phyloP scores from a whole-genome alignment of 495 filamentous ascomycete genomes.

The Neurospora sp. region DNA sequence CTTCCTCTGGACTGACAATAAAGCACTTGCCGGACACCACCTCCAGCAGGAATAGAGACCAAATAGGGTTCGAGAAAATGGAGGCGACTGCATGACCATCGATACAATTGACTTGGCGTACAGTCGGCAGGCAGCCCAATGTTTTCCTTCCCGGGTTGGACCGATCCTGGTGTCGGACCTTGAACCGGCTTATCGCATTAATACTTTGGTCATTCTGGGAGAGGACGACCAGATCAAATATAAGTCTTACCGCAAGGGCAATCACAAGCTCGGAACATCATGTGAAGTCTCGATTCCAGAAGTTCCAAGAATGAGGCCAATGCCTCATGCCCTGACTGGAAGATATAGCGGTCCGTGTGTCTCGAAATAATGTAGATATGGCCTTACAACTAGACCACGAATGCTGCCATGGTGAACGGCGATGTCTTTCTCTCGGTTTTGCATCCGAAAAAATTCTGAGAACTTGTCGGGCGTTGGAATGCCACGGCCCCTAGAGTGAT shows the following conservation, averaged over 20 bases:
- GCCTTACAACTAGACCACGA: too few species aligned
- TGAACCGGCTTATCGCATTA: not conserved
- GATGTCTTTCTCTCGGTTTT: not conserved
- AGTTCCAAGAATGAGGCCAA: too few species aligned
- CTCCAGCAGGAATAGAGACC: not conserved
- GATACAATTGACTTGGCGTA: not conserved
- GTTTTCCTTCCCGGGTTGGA: too few species aligned
- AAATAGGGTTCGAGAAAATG: not conserved
- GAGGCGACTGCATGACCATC: not conserved
- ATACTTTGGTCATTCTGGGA: not conserved
- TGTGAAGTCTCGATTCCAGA: too few species aligned
- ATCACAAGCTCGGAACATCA: not conserved
- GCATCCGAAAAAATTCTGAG: not conserved
- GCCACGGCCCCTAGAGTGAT: too few species aligned
- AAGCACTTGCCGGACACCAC: not conserved
- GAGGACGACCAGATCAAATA: not conserved
- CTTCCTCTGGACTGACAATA: not conserved
- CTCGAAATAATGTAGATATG: too few species aligned
- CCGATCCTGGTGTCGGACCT: not conserved
- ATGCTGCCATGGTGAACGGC: too few species aligned
- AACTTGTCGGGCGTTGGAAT: not conserved
- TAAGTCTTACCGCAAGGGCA: not conserved
- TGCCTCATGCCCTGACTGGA: too few species aligned
- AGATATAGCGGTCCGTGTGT: too few species aligned
- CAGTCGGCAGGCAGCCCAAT: too few species aligned